phyloP scores from a whole-genome alignment of 176 grass and related monocot species.

The Bolboschoenus planiculmis region DNA sequence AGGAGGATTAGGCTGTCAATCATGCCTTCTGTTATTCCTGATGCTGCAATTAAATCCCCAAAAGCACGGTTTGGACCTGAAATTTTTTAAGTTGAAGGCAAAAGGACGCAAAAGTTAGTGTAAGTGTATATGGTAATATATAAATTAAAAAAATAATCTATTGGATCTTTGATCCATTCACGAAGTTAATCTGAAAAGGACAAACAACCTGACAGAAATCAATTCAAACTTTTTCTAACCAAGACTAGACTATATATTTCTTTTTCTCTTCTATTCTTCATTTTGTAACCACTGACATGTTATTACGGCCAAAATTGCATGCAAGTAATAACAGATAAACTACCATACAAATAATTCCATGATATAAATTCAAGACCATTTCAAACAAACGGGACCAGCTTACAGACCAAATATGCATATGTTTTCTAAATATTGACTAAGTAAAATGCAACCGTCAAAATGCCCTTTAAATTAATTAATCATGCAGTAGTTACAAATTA shows the following conservation, averaged over 20 bases:
- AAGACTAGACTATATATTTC: slow-evolving; percentile 13
- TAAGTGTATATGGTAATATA: neutral
- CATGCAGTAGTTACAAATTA: neutral
- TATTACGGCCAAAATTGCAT: neutral
- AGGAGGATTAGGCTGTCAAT: slow-evolving; percentile 92
- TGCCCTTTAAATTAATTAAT: neutral
- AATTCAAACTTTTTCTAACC: neutral
- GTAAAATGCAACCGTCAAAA: neutral
- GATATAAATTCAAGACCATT: neutral
- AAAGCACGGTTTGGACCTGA: slow-evolving; percentile 84
- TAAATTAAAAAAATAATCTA: neutral
- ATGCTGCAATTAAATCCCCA: slow-evolving; percentile 63
- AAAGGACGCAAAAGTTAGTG: neutral
- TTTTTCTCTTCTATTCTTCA: neutral
- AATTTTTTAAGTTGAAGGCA: neutral
- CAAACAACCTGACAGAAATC: neutral
- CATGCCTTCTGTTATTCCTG: slow-evolving; percentile 82
- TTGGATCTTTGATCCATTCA: neutral
- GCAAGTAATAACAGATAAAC: neutral
- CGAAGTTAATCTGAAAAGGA: neutral
- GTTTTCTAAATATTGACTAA: no score
- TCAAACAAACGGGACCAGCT: no score
- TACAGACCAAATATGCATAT: no score
- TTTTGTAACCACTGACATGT: neutral
- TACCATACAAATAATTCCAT: neutral